phyloP scores from a whole-genome alignment of 345 rosid species.

The Cardiospermum halicacabum region DNA sequence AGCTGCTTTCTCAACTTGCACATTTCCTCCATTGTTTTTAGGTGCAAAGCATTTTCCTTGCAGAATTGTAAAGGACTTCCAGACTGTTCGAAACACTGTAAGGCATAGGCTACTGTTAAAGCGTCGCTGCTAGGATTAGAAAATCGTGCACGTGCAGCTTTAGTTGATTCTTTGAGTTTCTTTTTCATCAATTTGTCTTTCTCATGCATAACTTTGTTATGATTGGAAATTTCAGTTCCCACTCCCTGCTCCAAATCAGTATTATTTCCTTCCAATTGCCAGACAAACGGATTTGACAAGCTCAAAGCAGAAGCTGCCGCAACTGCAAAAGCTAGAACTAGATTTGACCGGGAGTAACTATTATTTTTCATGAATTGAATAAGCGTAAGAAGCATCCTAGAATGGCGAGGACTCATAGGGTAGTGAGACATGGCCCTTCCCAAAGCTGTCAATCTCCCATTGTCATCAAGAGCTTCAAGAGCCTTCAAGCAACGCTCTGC shows the following conservation, averaged over 20 bases:
- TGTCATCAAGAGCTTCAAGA: slow-evolving; percentile 68
- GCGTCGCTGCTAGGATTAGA: slow-evolving; percentile 83
- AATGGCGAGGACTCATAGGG: slow-evolving; percentile 91
- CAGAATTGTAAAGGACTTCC: slow-evolving; percentile 44
- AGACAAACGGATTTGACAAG: slow-evolving; percentile 66
- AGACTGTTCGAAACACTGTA: slow-evolving; percentile 70
- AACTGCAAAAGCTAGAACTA: slow-evolving; percentile 67
- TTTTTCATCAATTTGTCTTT: slow-evolving; percentile 49
- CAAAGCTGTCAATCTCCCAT: slow-evolving; percentile 57
- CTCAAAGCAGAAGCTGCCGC: slow-evolving; percentile 84
- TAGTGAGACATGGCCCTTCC: slow-evolving; percentile 86
- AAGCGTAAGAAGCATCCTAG: slow-evolving; percentile 84
- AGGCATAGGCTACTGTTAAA: slow-evolving; percentile 59
- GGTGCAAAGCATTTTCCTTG: slow-evolving; percentile 48
- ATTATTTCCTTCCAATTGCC: slow-evolving; percentile 44
- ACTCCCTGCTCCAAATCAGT: slow-evolving; percentile 23
- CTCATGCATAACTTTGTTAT: slow-evolving; percentile 27
- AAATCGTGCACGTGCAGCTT: slow-evolving; percentile 52
- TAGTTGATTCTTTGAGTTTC: slow-evolving; percentile 52
- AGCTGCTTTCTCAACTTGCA: slow-evolving; percentile 82
- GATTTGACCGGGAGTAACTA: slow-evolving; percentile 46
- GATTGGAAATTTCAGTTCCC: slow-evolving; percentile 16
- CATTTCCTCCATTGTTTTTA: slow-evolving; percentile 92
- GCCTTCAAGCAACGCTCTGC: slow-evolving; percentile 70
- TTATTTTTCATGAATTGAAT: slow-evolving; percentile 46